A percentile compares a stretch with the other conserved stretches of the same genome.
phyloP scores from a whole-genome alignment of 2,329 filamentous ascomycete genomes.

The Fusarium setosum region DNA sequence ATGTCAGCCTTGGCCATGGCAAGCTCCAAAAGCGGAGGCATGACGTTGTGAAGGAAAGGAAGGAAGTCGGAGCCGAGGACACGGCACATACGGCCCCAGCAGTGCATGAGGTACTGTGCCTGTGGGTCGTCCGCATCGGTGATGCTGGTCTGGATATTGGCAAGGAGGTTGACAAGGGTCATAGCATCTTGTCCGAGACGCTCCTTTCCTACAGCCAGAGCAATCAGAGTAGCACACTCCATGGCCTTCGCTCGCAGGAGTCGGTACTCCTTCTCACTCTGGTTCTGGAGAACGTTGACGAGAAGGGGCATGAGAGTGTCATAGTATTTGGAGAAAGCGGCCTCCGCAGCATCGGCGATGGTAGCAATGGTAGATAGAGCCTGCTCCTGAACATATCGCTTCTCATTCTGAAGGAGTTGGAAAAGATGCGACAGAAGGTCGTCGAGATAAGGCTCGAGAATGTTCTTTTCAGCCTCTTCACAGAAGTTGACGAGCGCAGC shows the following conservation, averaged over 20 bases:
- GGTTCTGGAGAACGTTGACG: constrained; percentile 87
- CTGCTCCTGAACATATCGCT: constrained; percentile 97
- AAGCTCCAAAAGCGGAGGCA: constrained; percentile 91
- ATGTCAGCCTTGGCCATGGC: constrained; percentile 97
- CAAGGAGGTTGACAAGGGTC: constrained; percentile 87
- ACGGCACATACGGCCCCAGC: constrained; percentile 98
- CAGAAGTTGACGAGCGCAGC: constrained; percentile 99
- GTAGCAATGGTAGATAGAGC: constrained; percentile 97
- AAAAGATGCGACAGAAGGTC: constrained; percentile 87
- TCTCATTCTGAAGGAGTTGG: constrained; percentile 87
- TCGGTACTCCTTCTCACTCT: constrained; percentile 93
- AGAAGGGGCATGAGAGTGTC: constrained; percentile 94
- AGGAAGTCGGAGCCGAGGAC: constrained; percentile 92
- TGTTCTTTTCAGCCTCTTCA: constrained; percentile 93
- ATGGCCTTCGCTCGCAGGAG: constrained; percentile 96
- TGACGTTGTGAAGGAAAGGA: constrained; percentile 91
- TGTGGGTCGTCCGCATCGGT: constrained; percentile 94
- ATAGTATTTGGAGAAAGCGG: constrained; percentile 95
- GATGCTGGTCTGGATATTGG: constrained; percentile 86
- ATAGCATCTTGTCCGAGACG: constrained; percentile 90
- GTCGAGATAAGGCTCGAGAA: constrained; percentile 93
- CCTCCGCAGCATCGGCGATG: constrained; percentile 97
- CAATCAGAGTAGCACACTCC: constrained; percentile 98
- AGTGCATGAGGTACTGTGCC: constrained; percentile 96
- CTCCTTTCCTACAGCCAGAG: constrained; percentile 92